Evolutionary conservation across 768 basidiomycete species (phyloP), one percentile per base, ranked within the genome.

Genomic region (Russula brevipes): DNA sequence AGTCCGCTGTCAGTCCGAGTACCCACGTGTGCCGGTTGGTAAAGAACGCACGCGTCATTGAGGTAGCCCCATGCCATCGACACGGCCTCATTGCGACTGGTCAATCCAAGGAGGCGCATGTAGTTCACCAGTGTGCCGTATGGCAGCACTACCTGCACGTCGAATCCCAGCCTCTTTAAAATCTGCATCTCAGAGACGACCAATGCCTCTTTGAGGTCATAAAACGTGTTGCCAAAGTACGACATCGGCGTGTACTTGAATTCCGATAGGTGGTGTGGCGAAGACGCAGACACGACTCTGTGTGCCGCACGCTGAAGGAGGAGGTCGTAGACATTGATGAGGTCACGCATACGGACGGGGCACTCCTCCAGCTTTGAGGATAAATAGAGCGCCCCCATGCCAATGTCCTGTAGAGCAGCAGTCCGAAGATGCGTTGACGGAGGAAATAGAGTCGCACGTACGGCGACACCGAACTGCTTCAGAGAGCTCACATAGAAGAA

Each of bases 161-260:
- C 91, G 77, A 98, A 99, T 1, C 92, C 96, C 11, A 99, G 81
- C 30, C 96, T 82, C 75, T 99, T 99, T 67, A 99, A 80, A 24
- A 98, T 83, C 73, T 99, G 97, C 93, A 98, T 98, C 75, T 99
- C 97, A 2, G 89, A 86, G 14, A 95, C 88, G 24, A 98, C 93
- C 54, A 98, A 78, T 7, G 90, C 87, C 71, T 99, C 97, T 72
- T 96, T 98, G 73, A 93, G 80, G 65, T 95, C 91, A 77, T 98
- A 98, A 71, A 96, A 98, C 2, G 85, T 87, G 69, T 81, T 82
- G 14, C 90, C 86, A 73, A 91, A 94, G 75, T 94, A 95, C 17
- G 89, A 86, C 91, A 94, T 95, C 12, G 92, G 88, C 3, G 80
- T 75, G 74, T 94, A 93, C 69, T 81, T 80, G 76, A 90, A 77